phyloP scores from a whole-genome alignment of 495 filamentous ascomycete genomes.

The Daldinia vernicosa region DNA sequence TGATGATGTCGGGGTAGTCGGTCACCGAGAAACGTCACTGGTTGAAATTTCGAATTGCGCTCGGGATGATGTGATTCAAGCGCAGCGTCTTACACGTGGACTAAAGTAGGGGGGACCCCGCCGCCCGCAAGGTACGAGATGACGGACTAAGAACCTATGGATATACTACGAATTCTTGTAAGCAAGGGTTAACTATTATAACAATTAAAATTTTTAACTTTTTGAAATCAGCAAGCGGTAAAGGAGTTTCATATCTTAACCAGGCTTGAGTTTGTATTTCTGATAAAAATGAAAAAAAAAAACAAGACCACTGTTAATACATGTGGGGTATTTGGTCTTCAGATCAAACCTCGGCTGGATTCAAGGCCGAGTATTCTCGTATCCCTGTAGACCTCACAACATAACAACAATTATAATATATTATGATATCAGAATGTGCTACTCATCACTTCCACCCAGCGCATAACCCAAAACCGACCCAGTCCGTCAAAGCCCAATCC shows the following conservation, averaged over 20 bases:
- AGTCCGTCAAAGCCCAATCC: neutral
- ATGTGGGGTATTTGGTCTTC: neutral
- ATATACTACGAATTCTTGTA: neutral
- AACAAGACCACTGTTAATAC: neutral
- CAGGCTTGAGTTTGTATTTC: too few relatives aligned
- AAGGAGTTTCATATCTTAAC: too few relatives aligned
- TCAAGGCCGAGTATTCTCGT: constrained; percentile 23
- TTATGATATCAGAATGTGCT: neutral
- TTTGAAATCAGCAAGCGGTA: too few relatives aligned
- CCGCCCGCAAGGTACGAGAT: constrained; percentile 4
- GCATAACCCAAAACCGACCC: neutral
- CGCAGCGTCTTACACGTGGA: constrained; percentile 4
- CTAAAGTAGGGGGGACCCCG: neutral
- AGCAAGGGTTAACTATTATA: neutral
- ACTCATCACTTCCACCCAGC: neutral
- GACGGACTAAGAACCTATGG: neutral
- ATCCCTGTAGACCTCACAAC: neutral
- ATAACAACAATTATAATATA: neutral
- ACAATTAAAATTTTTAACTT: neutral
- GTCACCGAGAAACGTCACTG: constrained; percentile 30
- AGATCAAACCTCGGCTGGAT: constrained; percentile 32
- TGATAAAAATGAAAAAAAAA: neutral
- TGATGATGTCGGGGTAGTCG: constrained; percentile 29
- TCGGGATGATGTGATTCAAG: constrained; percentile 24
- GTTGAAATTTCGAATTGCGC: constrained; percentile 11